A percentile compares a stretch with the other conserved stretches of the same genome.
Conservation (phyloP, 768 basidiomycete species). For the Panaeolus cyanescens region DNA sequence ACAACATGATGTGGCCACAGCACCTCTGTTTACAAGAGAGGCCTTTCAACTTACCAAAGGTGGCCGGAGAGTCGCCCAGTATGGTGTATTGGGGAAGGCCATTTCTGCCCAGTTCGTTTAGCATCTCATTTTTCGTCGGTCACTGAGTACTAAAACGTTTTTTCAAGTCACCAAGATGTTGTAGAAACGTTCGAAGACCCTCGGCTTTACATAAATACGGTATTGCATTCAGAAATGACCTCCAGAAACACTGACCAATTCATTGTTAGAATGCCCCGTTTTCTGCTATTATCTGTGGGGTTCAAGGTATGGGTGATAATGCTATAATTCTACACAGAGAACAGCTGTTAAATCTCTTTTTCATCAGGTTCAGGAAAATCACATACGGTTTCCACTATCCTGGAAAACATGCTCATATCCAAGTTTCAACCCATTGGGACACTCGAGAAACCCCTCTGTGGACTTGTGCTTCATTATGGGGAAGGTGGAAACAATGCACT, state of each 20-base stretch:
- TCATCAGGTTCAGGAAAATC: conserved; percentile 68
- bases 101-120: conserved; percentile 45
- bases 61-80: conserved; percentile 44
- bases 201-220: conserved; percentile 70
- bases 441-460: conserved; percentile 55
- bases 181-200: conserved; percentile 40
- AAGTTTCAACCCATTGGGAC: conserved; percentile 49
- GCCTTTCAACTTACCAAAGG: conserved; percentile 38
- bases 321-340: background rate
- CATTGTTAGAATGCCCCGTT: conserved; percentile 68
- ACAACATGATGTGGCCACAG: conserved; percentile 42
- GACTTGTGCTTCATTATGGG: conserved; percentile 70
- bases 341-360: background rate
- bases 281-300: conserved; percentile 75
- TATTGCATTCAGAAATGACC: conserved; percentile 24
- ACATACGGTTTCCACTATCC: conserved; percentile 65
- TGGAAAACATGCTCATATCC: conserved; percentile 73
- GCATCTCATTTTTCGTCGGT: background rate
- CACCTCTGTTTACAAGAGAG: conserved; percentile 55
- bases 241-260: conserved; percentile 1
- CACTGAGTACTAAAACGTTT: background rate
- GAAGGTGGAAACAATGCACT: conserved; percentile 59
- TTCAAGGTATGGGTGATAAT: conserved; percentile 43
- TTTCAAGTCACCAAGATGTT: conserved; percentile 34
- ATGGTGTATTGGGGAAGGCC: conserved; percentile 61